phyloP scores from a whole-genome alignment of 148 eudicot genomes.

The Vaccinium myrtillus region DNA sequence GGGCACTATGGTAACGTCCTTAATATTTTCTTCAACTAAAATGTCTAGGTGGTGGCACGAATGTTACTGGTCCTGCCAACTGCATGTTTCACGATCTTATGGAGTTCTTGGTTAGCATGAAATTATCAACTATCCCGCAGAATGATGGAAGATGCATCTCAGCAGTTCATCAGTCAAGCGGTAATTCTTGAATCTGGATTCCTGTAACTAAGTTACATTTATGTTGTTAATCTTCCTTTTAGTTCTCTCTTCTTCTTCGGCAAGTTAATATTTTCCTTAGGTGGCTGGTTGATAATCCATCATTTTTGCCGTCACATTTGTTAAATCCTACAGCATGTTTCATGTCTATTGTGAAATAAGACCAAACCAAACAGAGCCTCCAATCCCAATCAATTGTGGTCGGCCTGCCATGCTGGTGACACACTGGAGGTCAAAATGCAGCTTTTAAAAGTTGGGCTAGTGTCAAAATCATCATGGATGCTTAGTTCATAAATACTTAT shows the following conservation, averaged over 20 bases:
- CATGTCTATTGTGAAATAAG: background rate
- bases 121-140: constrained; percentile 41
- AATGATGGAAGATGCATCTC: constrained; percentile 47
- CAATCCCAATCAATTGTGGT: no score
- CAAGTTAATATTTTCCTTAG: background rate
- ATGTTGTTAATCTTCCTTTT: background rate
- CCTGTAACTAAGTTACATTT: background rate
- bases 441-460: no score
- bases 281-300: background rate
- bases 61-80: constrained; percentile 33
- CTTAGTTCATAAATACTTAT: no score
- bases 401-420: no score
- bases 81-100: constrained; percentile 64
- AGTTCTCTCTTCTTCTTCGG: background rate
- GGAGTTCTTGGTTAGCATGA: constrained; percentile 63
- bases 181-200: constrained; percentile 38
- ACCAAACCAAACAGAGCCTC: no score
- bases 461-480: no score
- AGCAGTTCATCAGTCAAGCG: constrained; percentile 72
- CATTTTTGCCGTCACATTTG: background rate
- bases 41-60: constrained; percentile 23
- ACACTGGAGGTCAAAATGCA: no score
- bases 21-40: background rate
- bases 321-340: background rate
- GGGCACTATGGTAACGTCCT: background rate